Percentiles rank a stretch among this genome's conserved stretches.
Conservation (phyloP, 768 basidiomycete genomes). For the Trametes maxima region DNA sequence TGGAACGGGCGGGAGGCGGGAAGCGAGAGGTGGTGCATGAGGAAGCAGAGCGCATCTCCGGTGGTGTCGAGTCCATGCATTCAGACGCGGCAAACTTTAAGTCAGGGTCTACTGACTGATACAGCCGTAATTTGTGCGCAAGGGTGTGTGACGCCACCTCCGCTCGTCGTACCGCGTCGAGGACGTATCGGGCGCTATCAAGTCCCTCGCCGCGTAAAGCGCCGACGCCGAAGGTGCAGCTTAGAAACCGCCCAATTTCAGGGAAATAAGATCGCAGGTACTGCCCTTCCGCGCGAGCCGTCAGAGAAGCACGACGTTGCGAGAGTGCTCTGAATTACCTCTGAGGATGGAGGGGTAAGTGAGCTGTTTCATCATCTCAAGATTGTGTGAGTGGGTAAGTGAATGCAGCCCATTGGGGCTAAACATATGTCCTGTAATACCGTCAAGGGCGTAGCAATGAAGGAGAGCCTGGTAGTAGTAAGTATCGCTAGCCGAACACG, state of each 20-base stretch:
- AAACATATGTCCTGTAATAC: slow-evolving; percentile 25
- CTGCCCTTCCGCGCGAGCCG: not conserved
- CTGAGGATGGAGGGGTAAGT: slow-evolving; percentile 16
- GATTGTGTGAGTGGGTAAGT: slow-evolving; percentile 10
- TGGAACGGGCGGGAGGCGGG: slow-evolving; percentile 17
- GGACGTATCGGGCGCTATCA: slow-evolving; percentile 15
- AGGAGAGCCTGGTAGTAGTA: slow-evolving; percentile 7
- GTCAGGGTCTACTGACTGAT: not conserved
- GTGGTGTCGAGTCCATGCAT: slow-evolving; percentile 30
- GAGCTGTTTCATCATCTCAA: slow-evolving; percentile 21
- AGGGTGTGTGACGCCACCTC: slow-evolving; percentile 23
- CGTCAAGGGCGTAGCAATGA: slow-evolving; percentile 27
- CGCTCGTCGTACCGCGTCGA: slow-evolving; percentile 7
- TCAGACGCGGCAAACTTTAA: slow-evolving; percentile 21
- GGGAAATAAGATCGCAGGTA: slow-evolving; percentile 22
- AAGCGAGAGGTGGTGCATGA: slow-evolving; percentile 28
- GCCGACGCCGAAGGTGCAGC: not conserved
- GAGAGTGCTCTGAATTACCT: not conserved
- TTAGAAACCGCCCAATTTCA: not conserved
- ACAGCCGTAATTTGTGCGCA: slow-evolving; percentile 20
- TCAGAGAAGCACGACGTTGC: not conserved
- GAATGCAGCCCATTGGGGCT: slow-evolving; percentile 21
- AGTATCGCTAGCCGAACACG: not conserved
- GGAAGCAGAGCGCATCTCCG: slow-evolving; percentile 29
- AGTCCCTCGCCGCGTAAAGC: slow-evolving; percentile 1